Conservation (phyloP, 805 yeast genomes). For the Pichia thaimueangensis region DNA sequence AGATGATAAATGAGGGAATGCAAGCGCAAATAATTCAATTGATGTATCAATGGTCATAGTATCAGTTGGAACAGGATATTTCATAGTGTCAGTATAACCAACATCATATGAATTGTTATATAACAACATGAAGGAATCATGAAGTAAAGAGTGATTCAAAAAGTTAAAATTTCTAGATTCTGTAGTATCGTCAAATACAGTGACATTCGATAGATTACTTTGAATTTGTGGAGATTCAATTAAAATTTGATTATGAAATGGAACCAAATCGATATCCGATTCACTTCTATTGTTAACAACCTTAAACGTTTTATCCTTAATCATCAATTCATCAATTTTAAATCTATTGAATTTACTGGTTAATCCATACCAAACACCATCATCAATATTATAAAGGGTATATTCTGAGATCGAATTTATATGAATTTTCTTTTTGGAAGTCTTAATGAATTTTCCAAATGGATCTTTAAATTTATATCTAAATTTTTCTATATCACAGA, state of each 20-base stretch:
- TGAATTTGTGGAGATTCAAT: constrained; percentile 29
- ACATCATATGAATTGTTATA: constrained; percentile 20
- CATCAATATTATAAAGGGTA: constrained; percentile 32
- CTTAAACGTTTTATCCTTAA: constrained; percentile 15
- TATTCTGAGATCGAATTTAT: constrained; percentile 17
- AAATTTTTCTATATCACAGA: constrained; percentile 21
- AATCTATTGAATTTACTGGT: constrained; percentile 35
- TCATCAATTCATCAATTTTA: constrained; percentile 28
- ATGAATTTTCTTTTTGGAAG: constrained; percentile 13
- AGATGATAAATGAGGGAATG: constrained; percentile 64
- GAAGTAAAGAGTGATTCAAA: constrained; percentile 33
- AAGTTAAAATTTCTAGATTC: constrained; percentile 29
- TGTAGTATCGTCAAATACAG: constrained; percentile 33
- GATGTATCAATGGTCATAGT: constrained; percentile 68
- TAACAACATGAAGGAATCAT: constrained; percentile 36
- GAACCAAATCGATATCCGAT: constrained; percentile 24
- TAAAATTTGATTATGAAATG: constrained; percentile 21
- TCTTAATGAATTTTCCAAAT: constrained; percentile 5
- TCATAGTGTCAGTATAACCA: constrained; percentile 32
- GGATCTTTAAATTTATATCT: constrained; percentile 8
- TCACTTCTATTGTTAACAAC: constrained; percentile 3
- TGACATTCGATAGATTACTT: constrained; percentile 22
- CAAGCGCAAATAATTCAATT: constrained; percentile 63
- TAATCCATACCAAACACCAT: constrained; percentile 36
- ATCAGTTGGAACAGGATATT: constrained; percentile 37